Percentiles rank a stretch among this genome's conserved stretches.
These are phyloP conservation scores for Stephania yunnanensis DNA, from an alignment of 164 flowering plant species.

Conservation along the genomic window DNA sequence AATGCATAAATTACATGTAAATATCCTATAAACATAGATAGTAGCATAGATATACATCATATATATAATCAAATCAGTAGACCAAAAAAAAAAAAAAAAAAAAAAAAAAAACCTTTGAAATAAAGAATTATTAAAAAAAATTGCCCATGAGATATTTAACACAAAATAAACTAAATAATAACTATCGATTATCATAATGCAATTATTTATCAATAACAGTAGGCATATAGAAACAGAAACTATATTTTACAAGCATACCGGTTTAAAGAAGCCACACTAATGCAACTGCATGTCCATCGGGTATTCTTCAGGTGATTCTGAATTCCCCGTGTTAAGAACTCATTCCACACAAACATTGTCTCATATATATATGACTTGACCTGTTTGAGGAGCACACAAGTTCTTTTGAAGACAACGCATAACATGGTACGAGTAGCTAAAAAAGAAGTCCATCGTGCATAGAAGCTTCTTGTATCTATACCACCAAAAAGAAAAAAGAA, in stretches of 20 bases:
- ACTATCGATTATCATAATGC: background rate
- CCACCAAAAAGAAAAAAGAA: constrained; percentile 28
- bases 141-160: background rate
- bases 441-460: constrained; percentile 94
- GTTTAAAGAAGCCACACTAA: constrained; percentile 91
- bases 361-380: constrained; percentile 54
- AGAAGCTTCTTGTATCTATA: constrained; percentile 98
- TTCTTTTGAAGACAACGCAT: constrained; percentile 96
- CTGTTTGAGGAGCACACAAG: constrained; percentile 44
- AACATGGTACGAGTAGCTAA: constrained; percentile 95
- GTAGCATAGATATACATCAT: too few species aligned
- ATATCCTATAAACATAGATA: too few species aligned
- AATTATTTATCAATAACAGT: background rate
- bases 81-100: background rate
- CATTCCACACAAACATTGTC: constrained; percentile 99
- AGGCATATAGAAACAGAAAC: background rate
- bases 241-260: constrained; percentile 37
- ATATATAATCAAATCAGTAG: background rate
- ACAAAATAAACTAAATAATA: background rate
- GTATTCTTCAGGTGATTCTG: constrained; percentile 70
- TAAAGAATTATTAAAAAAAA: background rate
- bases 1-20: background rate
- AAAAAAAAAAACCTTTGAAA: background rate
- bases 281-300: constrained; percentile 88
- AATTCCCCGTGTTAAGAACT: constrained; percentile 78